phyloP scores from a whole-genome alignment of 1,284 basidiomycete genomes.

The Ganoderma boninense region DNA sequence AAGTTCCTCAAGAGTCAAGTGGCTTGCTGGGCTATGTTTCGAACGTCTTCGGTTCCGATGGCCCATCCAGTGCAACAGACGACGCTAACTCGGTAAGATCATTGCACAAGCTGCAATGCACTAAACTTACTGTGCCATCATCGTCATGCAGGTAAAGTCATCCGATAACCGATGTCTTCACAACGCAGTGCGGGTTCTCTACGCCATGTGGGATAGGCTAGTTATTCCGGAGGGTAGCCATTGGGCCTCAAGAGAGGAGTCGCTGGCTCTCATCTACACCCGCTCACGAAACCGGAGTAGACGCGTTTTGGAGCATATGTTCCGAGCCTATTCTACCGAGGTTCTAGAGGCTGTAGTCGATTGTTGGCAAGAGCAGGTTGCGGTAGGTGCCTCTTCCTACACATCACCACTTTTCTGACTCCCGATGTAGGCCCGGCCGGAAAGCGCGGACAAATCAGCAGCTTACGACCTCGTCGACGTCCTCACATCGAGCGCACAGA shows the following conservation, averaged over 20 bases:
- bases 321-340: constrained; percentile 81
- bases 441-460: constrained; percentile 44
- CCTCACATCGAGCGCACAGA: constrained; percentile 87
- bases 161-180: constrained; percentile 76
- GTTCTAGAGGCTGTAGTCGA: constrained; percentile 85
- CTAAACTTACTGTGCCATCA: background rate
- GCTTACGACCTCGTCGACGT: constrained; percentile 88
- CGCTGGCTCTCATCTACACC: constrained; percentile 68
- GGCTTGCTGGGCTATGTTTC: constrained; percentile 86
- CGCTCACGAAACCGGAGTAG: constrained; percentile 74
- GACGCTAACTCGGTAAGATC: constrained; percentile 66
- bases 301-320: constrained; percentile 87
- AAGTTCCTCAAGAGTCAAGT: constrained; percentile 57
- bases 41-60: constrained; percentile 79
- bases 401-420: background rate
- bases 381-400: constrained; percentile 45
- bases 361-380: constrained; percentile 75
- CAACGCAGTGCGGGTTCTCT: constrained; percentile 76
- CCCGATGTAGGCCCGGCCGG: constrained; percentile 21
- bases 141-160: constrained; percentile 60
- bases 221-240: constrained; percentile 53
- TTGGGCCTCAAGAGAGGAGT: constrained; percentile 69
- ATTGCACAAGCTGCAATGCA: constrained; percentile 51
- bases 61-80: constrained; percentile 49
- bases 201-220: constrained; percentile 73